Percentiles rank a stretch among this genome's conserved stretches.
Evolutionary conservation across 2,329 filamentous ascomycete genomes (phyloP).

Genomic region (Stemphylium beticola): DNA sequence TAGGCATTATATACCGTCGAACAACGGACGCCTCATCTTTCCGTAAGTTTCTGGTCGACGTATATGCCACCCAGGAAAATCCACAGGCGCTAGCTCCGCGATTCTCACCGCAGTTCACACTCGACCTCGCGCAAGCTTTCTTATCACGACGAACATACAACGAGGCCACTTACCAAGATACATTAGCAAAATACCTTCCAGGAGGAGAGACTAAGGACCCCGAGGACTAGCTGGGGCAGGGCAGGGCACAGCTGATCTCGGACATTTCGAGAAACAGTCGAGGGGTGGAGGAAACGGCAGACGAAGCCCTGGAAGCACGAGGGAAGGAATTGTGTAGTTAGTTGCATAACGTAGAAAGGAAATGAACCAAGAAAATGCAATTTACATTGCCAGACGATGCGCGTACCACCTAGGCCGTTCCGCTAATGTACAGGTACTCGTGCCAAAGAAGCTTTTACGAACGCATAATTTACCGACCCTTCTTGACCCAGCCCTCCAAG

Average conservation of each 20-base stretch:
- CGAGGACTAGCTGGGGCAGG: not conserved
- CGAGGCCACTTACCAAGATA: not conserved
- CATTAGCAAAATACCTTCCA: not conserved
- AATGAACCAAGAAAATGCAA: conserved; percentile 3
- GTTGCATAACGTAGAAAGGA: not conserved
- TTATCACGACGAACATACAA: not conserved
- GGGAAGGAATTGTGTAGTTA: not conserved
- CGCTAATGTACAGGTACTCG: conserved; percentile 26
- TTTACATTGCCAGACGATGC: conserved; percentile 5
- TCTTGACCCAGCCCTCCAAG: conserved; percentile 88
- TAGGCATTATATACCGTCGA: no score
- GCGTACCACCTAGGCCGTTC: conserved; percentile 9
- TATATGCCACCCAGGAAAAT: no score
- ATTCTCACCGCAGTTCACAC: not conserved
- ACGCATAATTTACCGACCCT: conserved; percentile 70
- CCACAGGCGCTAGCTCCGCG: no score
- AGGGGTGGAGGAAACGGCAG: not conserved
- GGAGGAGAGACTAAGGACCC: not conserved
- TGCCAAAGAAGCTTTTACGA: conserved; percentile 11
- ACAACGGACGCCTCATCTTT: no score
- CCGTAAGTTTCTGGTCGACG: no score
- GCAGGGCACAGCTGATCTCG: not conserved
- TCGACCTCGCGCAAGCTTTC: not conserved
- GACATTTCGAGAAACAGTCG: not conserved
- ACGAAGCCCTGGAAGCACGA: not conserved